These are phyloP conservation scores for Fusarium chaquense DNA, from an alignment of 2,329 filamentous ascomycete species.

Conservation along the genomic window DNA sequence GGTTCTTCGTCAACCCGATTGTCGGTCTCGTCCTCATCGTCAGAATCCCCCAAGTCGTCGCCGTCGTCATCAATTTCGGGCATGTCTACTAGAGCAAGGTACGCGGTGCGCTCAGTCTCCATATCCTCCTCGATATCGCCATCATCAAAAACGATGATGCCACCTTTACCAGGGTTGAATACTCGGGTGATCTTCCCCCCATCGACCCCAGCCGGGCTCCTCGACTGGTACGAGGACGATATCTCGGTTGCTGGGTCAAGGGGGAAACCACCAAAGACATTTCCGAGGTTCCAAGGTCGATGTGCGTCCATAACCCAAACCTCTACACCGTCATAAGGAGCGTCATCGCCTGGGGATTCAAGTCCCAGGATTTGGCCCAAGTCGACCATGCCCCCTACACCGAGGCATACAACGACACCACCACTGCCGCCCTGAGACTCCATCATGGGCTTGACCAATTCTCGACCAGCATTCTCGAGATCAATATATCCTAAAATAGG, in stretches of 20 bases:
- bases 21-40: constrained; percentile 55
- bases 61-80: constrained; percentile 85
- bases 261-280: constrained; percentile 85
- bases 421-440: constrained; percentile 84
- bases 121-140: constrained; percentile 93
- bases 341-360: constrained; percentile 71
- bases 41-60: constrained; percentile 69
- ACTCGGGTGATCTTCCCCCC: constrained; percentile 77
- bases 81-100: constrained; percentile 89
- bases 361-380: constrained; percentile 83
- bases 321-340: constrained; percentile 83
- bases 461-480: constrained; percentile 80
- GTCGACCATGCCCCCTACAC: constrained; percentile 92
- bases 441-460: constrained; percentile 88
- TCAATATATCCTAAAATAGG: constrained; percentile 94
- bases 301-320: constrained; percentile 95
- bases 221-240: constrained; percentile 60
- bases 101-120: constrained; percentile 79
- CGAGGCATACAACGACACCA: constrained; percentile 90
- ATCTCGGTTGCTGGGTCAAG: constrained; percentile 64
- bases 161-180: constrained; percentile 84
- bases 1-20: constrained; percentile 52
- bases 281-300: constrained; percentile 93
- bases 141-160: constrained; percentile 94
- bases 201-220: constrained; percentile 74